A percentile compares a stretch with the other conserved stretches of the same genome.
phyloP scores from a whole-genome alignment of 225 moss, liverwort and hornwort species.

The Pleurozium schreberi region DNA sequence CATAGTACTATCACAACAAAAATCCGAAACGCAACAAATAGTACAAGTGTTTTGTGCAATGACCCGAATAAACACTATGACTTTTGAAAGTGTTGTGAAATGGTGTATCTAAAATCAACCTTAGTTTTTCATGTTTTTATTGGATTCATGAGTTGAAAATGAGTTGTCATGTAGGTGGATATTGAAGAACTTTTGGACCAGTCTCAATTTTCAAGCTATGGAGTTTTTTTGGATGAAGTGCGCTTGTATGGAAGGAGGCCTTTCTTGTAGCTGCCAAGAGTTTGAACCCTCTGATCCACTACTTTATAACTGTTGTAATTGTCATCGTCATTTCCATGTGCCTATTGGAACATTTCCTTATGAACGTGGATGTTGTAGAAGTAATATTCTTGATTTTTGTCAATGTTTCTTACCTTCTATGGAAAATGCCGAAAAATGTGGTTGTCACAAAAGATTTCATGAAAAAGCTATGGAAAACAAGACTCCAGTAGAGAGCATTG shows the following conservation, averaged over 20 bases:
- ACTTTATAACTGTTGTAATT: not conserved
- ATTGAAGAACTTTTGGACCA: no score
- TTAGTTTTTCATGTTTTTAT: no score
- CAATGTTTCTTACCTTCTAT: not conserved
- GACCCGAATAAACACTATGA: no score
- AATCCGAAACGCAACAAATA: no score
- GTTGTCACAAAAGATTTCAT: not conserved
- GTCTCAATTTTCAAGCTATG: not conserved
- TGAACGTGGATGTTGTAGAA: not conserved
- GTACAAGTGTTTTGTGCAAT: no score
- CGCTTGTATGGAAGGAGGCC: no score
- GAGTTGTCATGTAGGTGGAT: fast-evolving
- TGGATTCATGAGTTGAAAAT: not conserved
- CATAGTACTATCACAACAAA: no score
- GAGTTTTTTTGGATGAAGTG: not conserved
- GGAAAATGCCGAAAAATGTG: not conserved
- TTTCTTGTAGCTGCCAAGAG: not conserved
- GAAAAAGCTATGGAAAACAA: not conserved
- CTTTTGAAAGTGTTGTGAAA: no score
- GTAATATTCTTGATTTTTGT: not conserved
- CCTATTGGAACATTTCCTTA: fast-evolving
- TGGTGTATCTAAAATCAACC: no score
- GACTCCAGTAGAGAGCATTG: not conserved
- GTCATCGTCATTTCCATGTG: not conserved
- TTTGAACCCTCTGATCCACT: not conserved